A percentile compares a stretch with the other conserved stretches of the same genome.
These are phyloP conservation scores for Trypanosoma cruzi DNA, from an alignment of 208 protist species.

Conservation along the genomic window DNA sequence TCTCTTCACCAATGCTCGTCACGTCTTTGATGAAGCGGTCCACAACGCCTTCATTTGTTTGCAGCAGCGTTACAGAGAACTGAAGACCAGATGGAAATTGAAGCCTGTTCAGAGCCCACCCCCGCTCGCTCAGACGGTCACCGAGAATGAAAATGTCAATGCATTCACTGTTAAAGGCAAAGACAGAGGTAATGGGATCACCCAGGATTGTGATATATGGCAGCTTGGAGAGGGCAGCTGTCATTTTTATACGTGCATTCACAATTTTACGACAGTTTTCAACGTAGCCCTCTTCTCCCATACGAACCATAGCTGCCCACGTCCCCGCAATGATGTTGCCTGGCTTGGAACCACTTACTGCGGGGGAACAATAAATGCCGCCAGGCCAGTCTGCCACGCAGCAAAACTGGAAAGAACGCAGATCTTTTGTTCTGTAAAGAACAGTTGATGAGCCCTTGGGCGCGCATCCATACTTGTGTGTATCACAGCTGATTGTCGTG, in stretches of 20 bases:
- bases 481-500: constrained; percentile 98
- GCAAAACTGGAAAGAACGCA: constrained; percentile 96
- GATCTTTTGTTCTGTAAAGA: constrained; percentile 89
- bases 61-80: constrained; percentile 91
- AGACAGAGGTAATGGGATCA: constrained; percentile 76
- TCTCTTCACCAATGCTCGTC: constrained; percentile 38
- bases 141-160: constrained; percentile 94
- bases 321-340: constrained; percentile 96
- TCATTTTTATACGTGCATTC: constrained; percentile 78
- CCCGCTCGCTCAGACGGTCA: constrained; percentile 73
- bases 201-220: constrained; percentile 87
- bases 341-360: constrained; percentile 94
- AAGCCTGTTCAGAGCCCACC: constrained; percentile 95
- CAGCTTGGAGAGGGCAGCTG: constrained; percentile 58
- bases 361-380: constrained; percentile 98
- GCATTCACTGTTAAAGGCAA: constrained; percentile 84
- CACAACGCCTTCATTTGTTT: constrained; percentile 73
- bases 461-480: constrained; percentile 99
- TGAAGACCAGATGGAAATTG: constrained; percentile 95
- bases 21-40: constrained; percentile 84
- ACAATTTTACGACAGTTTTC: constrained; percentile 80
- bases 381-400: constrained; percentile 96
- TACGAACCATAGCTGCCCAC: constrained; percentile 96
- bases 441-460: constrained; percentile 98
- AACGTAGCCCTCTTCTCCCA: constrained; percentile 93